These are phyloP conservation scores for Cadophora luteo-olivacea DNA, from an alignment of 2,329 filamentous ascomycete genomes.

Conservation along the genomic window DNA sequence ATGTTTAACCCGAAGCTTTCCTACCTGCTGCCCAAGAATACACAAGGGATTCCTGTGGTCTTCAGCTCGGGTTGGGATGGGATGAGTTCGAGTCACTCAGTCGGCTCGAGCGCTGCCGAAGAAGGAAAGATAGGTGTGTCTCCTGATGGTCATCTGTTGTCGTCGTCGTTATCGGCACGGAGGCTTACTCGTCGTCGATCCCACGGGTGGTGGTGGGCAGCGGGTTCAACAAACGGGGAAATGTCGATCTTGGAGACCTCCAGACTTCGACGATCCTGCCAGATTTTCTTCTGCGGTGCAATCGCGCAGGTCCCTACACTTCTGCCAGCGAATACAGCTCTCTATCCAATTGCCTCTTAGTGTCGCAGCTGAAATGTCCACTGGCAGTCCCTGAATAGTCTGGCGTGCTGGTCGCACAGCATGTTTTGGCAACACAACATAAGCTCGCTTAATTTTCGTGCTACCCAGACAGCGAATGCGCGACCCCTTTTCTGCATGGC, in stretches of 20 bases:
- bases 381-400: constrained; percentile 2
- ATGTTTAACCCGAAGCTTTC: constrained; percentile 6
- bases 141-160: constrained; percentile 1
- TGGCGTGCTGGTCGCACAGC: background rate
- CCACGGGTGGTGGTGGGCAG: background rate
- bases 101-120: background rate
- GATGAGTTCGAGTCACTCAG: background rate
- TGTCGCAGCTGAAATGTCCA: constrained; percentile 4
- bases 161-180: background rate
- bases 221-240: background rate
- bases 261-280: background rate
- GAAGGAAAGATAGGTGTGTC: background rate
- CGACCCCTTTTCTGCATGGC: constrained; percentile 9
- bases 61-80: constrained; percentile 18
- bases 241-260: background rate
- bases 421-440: constrained; percentile 1
- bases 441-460: constrained; percentile 15
- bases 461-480: background rate
- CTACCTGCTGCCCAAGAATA: background rate
- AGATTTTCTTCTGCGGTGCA: background rate
- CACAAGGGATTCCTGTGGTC: constrained; percentile 1
- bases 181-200: background rate
- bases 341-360: background rate
- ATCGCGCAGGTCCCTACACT: background rate
- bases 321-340: constrained; percentile 6